Base-by-base conservation (phyloP, 108 stramenopile species). In the Halocafeteria seosinensis region DNA sequence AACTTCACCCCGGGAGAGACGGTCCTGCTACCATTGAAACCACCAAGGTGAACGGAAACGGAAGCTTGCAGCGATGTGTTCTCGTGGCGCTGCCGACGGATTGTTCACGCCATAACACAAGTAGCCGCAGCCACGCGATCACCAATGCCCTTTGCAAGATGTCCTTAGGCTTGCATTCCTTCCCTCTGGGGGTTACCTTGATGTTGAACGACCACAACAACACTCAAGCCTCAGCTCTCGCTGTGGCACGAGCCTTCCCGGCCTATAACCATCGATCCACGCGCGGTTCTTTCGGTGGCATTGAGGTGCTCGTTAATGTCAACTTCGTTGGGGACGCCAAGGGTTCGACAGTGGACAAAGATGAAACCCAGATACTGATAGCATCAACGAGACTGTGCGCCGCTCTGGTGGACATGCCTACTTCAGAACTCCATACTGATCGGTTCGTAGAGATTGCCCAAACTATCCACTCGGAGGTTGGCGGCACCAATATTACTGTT, bases 371-470 rank as follows among this genome's bases (percentile, higher is more conserved):
- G 26, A 26, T 55, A 37, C 36, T 68, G 0, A 17, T 38, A 17
- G 25, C 50, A n/a, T 17, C 25, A 21, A 29, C 84, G 8, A 80
- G 76, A 55, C 61, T 85, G 23, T 80, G 82, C 13, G 81, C 79
- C 1, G 50, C 76, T 58, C 66, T 89, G 21, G 87, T 85, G 4
- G 88, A 90, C 66, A 79, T 75, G 28, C 87, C 84, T 25, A 78
- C 85, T 17, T 83, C 83, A 32, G 52, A 83, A 29, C 78, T 81
- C n/a, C 82, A 85, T 60, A 73, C 85, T 9, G 70, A 81, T 50
- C 70, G 70, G 13, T 62, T 78, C 66, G 80, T 81, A 24, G 81
- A 82, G 50, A 72, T 68, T 12, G 76, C 66, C 25, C 47, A 73
- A 23, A 64, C 61, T 0, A 36, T 68, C 30, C 24, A 25, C 0